Conservation (phyloP, 352 stramenopile species). For the Phytophthora cactorum region DNA sequence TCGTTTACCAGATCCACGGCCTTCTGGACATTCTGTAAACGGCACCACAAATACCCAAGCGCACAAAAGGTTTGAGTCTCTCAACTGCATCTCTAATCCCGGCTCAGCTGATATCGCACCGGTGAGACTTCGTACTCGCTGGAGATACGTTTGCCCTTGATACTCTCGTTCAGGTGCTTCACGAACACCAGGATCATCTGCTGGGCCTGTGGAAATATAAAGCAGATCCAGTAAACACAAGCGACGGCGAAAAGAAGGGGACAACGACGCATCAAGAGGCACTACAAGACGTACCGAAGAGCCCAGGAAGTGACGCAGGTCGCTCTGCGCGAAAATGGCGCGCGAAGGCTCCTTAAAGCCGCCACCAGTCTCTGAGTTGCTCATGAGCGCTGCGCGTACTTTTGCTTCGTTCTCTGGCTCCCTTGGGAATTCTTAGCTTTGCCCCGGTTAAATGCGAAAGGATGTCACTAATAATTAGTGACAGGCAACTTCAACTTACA, state of each 20-base stretch:
- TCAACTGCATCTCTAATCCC: neutral
- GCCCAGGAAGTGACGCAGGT: constrained; percentile 72
- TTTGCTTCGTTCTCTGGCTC: constrained; percentile 38
- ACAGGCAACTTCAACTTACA: constrained; percentile 25
- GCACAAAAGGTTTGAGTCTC: neutral
- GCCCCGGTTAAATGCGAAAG: constrained; percentile 15
- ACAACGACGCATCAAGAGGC: neutral
- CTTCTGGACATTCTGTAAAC: constrained; percentile 72
- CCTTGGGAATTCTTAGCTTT: constrained; percentile 9
- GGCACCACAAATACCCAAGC: neutral
- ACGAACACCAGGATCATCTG: constrained; percentile 86
- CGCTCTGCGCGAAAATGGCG: constrained; percentile 80
- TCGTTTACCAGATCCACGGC: constrained; percentile 63
- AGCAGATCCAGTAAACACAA: neutral
- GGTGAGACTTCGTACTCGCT: constrained; percentile 70
- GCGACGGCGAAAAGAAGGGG: neutral
- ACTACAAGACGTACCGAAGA: constrained; percentile 50
- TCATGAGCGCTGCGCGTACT: constrained; percentile 32
- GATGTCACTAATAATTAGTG: constrained; percentile 9
- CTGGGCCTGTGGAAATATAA: constrained; percentile 52
- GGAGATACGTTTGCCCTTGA: constrained; percentile 66
- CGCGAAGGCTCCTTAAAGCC: constrained; percentile 66
- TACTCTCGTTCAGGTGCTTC: constrained; percentile 83
- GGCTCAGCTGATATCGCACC: constrained; percentile 37
- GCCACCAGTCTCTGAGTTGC: constrained; percentile 21